Conservation (phyloP, 2,329 filamentous ascomycete genomes). For the Neonectria ditissima region DNA sequence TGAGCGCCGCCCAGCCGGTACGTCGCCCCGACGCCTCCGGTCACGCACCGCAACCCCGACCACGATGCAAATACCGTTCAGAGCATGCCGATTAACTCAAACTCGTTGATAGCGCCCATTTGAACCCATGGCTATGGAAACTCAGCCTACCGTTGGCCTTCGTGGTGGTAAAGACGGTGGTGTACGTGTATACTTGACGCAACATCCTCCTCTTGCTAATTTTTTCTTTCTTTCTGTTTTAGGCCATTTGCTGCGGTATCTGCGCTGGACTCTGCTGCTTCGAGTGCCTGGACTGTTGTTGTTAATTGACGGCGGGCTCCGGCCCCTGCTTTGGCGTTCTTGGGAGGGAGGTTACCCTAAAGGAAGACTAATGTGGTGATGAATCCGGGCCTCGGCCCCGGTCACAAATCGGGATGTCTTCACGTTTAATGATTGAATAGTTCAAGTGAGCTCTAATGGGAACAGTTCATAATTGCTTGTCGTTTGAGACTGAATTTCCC, state of each 20-base stretch:
- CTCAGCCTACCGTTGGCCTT: slow-evolving; percentile 42
- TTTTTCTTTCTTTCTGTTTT: background rate
- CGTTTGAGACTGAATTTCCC: too few species aligned
- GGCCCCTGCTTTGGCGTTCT: slow-evolving; percentile 38
- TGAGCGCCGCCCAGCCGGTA: slow-evolving; percentile 52
- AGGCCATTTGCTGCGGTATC: slow-evolving; percentile 56
- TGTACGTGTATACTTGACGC: slow-evolving; percentile 42
- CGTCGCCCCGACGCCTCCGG: slow-evolving; percentile 31
- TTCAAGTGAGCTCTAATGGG: background rate
- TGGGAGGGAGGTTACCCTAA: slow-evolving; percentile 28
- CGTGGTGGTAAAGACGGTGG: slow-evolving; percentile 52
- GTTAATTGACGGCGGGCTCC: slow-evolving; percentile 38
- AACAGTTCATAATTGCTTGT: background rate
- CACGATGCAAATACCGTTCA: background rate
- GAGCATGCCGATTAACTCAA: slow-evolving; percentile 1
- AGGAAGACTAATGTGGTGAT: slow-evolving; percentile 3
- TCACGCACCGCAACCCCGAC: slow-evolving; percentile 9
- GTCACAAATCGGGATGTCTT: background rate
- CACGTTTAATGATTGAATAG: slow-evolving; percentile 25
- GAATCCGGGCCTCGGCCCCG: background rate
- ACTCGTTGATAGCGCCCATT: slow-evolving; percentile 44
- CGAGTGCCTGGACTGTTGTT: slow-evolving; percentile 51
- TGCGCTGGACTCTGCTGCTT: slow-evolving; percentile 56
- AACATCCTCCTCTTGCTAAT: background rate
- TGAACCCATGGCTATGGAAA: slow-evolving; percentile 51